A percentile compares a stretch with the other conserved stretches of the same genome.
These are phyloP conservation scores for Jackrogersella multiformis DNA, from an alignment of 495 filamentous ascomycete species.

Conservation along the genomic window DNA sequence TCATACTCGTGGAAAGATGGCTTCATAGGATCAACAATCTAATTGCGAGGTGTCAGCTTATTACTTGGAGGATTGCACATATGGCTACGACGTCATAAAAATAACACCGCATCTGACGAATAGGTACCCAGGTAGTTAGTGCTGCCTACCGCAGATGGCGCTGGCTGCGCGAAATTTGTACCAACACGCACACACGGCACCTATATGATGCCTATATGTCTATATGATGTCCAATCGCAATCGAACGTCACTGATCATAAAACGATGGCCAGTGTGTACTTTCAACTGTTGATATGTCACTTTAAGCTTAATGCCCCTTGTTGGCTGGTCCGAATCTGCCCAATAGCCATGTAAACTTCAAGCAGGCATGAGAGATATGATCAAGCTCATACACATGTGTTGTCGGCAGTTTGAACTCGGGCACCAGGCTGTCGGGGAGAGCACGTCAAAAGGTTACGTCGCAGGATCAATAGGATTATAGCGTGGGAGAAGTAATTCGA, in stretches of 20 bases:
- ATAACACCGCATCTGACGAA: slow-evolving; percentile 10
- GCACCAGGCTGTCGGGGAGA: slow-evolving; percentile 24
- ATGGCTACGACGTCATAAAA: slow-evolving; percentile 30
- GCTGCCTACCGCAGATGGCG: slow-evolving; percentile 30
- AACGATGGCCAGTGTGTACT: background rate
- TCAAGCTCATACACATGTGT: slow-evolving; percentile 10
- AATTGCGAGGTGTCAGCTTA: slow-evolving; percentile 20
- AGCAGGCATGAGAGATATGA: background rate
- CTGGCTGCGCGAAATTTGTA: slow-evolving; percentile 1
- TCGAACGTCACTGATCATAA: background rate
- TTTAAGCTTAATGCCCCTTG: slow-evolving; percentile 1
- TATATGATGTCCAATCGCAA: slow-evolving; percentile 13
- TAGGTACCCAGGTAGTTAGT: too few species aligned
- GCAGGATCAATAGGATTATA: slow-evolving; percentile 41
- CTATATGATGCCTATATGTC: background rate
- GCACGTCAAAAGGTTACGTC: slow-evolving; percentile 30
- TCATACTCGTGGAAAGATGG: background rate
- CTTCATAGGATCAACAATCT: slow-evolving; percentile 19
- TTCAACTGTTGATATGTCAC: background rate
- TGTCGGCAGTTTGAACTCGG: slow-evolving; percentile 22
- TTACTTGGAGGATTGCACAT: slow-evolving; percentile 13
- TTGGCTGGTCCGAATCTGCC: slow-evolving; percentile 1
- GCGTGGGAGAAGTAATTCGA: slow-evolving; percentile 31
- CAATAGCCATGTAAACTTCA: background rate
- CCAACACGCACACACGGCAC: background rate